Percentiles rank a stretch among this genome's conserved stretches.
These are phyloP conservation scores for Microthyrium microscopicum DNA, from an alignment of 2,329 filamentous ascomycete genomes.

Conservation along the genomic window DNA sequence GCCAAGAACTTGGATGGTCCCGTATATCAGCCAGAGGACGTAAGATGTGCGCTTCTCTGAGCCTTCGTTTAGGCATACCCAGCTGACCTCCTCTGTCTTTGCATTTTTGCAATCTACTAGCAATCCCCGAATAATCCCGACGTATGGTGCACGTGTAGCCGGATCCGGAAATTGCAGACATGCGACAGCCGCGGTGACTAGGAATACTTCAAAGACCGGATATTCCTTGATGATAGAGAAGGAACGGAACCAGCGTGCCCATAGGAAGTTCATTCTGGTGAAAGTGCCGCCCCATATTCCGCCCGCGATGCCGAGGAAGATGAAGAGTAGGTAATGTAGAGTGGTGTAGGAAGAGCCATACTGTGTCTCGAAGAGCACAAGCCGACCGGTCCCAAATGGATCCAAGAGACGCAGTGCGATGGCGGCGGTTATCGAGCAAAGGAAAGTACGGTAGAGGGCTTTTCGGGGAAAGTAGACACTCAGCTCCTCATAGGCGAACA, in stretches of 20 bases:
- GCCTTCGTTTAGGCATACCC: conserved; percentile 35
- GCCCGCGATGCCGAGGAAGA: conserved; percentile 38
- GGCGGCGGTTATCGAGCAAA: conserved; percentile 40
- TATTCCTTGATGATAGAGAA: conserved; percentile 35
- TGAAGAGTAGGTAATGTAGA: conserved; percentile 39
- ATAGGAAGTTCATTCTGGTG: conserved; percentile 40
- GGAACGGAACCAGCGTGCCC: conserved; percentile 38
- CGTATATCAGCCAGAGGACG: conserved; percentile 34
- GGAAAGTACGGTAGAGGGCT: conserved; percentile 42
- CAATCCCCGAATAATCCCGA: conserved; percentile 38
- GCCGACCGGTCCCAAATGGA: conserved; percentile 41
- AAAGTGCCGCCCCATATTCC: conserved; percentile 43
- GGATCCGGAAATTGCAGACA: conserved; percentile 40
- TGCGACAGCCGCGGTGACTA: conserved; percentile 37
- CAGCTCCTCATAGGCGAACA: conserved; percentile 46
- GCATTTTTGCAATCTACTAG: conserved; percentile 33
- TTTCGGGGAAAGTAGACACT: conserved; percentile 42
- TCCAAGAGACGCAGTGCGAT: conserved; percentile 41
- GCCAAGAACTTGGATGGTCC: conserved; percentile 36
- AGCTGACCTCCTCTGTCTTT: conserved; percentile 20
- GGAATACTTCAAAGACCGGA: conserved; percentile 33
- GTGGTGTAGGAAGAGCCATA: conserved; percentile 40
- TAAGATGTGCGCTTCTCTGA: conserved; percentile 25
- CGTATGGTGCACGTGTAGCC: conserved; percentile 36
- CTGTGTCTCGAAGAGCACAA: conserved; percentile 44